phyloP scores from a whole-genome alignment of 140 eudicot genomes.

The Senecio squalidus region DNA sequence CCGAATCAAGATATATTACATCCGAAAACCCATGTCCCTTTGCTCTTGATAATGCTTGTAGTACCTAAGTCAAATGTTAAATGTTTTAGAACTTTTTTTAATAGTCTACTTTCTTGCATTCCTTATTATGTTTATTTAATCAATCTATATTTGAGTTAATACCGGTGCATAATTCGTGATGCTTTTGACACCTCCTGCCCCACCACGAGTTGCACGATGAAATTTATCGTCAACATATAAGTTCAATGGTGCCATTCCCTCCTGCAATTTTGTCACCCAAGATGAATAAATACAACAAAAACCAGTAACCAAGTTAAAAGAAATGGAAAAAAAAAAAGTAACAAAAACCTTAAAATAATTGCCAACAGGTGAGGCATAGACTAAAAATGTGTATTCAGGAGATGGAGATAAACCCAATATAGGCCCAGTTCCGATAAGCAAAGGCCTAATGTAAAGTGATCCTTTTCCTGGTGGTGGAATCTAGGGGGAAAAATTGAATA shows the following conservation, averaged over 20 bases:
- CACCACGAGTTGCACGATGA: conserved; percentile 85
- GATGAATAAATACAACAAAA: not conserved
- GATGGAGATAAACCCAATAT: conserved; percentile 78
- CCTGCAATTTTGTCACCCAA: conserved; percentile 33
- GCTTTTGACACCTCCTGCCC: conserved; percentile 88
- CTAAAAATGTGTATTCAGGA: conserved; percentile 80
- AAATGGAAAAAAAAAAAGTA: not conserved
- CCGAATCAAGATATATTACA: conserved; percentile 82
- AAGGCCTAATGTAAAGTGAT: conserved; percentile 80
- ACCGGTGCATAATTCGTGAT: conserved; percentile 92
- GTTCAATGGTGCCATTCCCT: conserved; percentile 58
- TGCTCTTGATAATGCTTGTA: conserved; percentile 60
- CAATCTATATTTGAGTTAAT: not conserved
- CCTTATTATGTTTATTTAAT: too few species aligned
- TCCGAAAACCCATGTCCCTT: conserved; percentile 78
- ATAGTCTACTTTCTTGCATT: not conserved
- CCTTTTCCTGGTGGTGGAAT: conserved; percentile 97
- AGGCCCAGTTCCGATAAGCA: conserved; percentile 86
- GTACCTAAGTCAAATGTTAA: conserved; percentile 38
- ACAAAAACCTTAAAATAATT: conserved; percentile 69
- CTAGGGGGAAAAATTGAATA: too few species aligned
- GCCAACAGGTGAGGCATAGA: conserved; percentile 91
- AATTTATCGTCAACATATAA: conserved; percentile 58
- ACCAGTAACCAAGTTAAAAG: not conserved
- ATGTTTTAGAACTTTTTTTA: not conserved